Base-by-base conservation (phyloP, 371 early-diverging fungal genomes). In the Mucor lusitanicus region DNA sequence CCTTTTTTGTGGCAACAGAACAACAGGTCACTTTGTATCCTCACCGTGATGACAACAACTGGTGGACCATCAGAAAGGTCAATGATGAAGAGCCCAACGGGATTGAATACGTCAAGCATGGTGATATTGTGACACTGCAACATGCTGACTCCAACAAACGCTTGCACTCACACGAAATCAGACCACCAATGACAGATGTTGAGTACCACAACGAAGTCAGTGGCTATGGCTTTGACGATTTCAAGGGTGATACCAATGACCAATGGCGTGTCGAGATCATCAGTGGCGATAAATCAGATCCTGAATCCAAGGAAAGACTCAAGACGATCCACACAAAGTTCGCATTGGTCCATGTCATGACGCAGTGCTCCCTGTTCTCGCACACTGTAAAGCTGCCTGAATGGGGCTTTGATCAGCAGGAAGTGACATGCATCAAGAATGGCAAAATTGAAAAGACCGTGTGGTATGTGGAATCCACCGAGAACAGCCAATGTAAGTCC, bases 341-440 rank as follows among this genome's bases (percentile, higher is more conserved):
- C 77, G 86, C 91, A 19, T 73, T 94, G 15, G 80, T 91, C 13
- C 97, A 96, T 71, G 77, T 85, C 61, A 88, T 90, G 74, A 87
- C 85, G 69, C 79, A 79, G 48, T 95, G 89, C 80, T 91, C 89
- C 28, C 80, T 96, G 55, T 94, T 92, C 71, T 94, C 96, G 5
- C 93, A 93, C 71, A 68, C 74, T 13, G 88, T 89, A 33, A 94
- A 94, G 81, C 81, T 97, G 9, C 99, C 99, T 23, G 90, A 92
- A 48, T 99, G 99, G 99, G 99, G 92, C 2, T 97, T 92, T 81
- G 90, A 88, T 48, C 99, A 99, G 79, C 94, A 93, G 59, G 99
- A 99, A 75, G 94, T 99, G 25, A 94, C 91, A 0, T 94, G 94
- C 65, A 90, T 92, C 74, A 83, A 87, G n/a, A 81, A 82, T 40